Evolutionary conservation across 2,329 filamentous ascomycete species (phyloP), one percentile per base, ranked within the genome.

Genomic region (Colletotrichum musae): DNA sequence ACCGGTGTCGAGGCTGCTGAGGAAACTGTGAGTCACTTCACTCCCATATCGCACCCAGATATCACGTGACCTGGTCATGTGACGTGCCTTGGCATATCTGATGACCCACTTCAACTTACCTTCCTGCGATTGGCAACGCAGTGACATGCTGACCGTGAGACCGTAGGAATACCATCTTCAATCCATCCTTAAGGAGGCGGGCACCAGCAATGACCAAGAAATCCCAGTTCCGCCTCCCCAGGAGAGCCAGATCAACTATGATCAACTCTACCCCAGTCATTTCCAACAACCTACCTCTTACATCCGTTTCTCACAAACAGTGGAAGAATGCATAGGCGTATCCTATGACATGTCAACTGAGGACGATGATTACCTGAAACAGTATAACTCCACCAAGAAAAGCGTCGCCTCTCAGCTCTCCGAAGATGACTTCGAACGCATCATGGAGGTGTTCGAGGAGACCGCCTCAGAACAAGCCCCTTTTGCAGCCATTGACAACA

Each of bases 1-100:
- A 98, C 95, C 74, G 96, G 96, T 82, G 96, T 99, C 76, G 96
- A 99, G 83, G 95, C 97, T 80, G 93, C 91, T 73, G 96, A 99
- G 84, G 95, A 98, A 89, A 95, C 95, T 85, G 96, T 98, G 83
- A 90, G 94, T 93, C 74, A 64, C 65, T 9, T 72, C 73, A 73
- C 72, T 72, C 72, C 70, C 63, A 67, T 74, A 58, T 71, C 57
- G 70, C 73, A 73, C 75, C 73, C 73, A 75, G 77, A 81, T 80
- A 81, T 86, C 85, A 88, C 86, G 86, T 88, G 86, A 24, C 28
- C 0, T 3, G 0, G 3, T 60, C 85, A 85, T 81, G 82, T 88
- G 86, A 85, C 66, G 66, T 54, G 73, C 21, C 10, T 61, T 41
- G 50, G 41, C 50, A 50, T 48, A 73, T 36, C 56, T 26, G 63